Percentiles rank a stretch among this genome's conserved stretches.
Evolutionary conservation across 805 yeast species (phyloP).

Genomic region (baker's yeast (Saccharomyces cerevisiae)): DNA sequence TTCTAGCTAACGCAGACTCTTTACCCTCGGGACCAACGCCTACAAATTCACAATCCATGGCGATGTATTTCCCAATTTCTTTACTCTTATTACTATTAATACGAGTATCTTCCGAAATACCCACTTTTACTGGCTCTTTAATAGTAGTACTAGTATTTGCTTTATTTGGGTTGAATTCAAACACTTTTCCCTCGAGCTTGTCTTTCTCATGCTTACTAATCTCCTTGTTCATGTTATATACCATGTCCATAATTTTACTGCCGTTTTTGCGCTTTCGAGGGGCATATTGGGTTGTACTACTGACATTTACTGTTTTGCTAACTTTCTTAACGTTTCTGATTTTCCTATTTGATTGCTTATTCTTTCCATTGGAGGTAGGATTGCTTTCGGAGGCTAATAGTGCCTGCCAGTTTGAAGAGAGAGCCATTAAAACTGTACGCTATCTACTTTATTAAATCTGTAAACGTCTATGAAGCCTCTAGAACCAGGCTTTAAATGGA

Average conservation of each 20-base stretch:
- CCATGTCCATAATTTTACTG: constrained; percentile 26
- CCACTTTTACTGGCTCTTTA: background rate
- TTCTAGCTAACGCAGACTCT: constrained; percentile 72
- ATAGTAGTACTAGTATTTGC: constrained; percentile 1
- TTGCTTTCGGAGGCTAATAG: constrained; percentile 17
- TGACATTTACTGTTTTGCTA: constrained; percentile 1
- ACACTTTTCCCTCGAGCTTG: constrained; percentile 17
- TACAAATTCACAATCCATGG: constrained; percentile 92
- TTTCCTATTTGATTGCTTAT: background rate
- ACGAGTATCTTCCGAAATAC: background rate
- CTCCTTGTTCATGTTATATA: constrained; percentile 25
- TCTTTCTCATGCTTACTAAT: constrained; percentile 18
- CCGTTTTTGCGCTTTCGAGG: background rate
- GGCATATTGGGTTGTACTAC: background rate
- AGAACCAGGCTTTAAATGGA: background rate
- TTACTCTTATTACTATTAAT: constrained; percentile 22
- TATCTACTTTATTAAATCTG: background rate
- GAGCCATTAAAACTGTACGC: constrained; percentile 19
- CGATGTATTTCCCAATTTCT: constrained; percentile 62
- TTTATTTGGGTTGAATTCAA: constrained; percentile 10
- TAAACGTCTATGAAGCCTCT: background rate
- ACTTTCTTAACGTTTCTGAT: background rate
- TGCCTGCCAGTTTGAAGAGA: constrained; percentile 32
- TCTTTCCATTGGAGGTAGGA: constrained; percentile 8
- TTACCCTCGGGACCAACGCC: constrained; percentile 74